Percentiles rank a stretch among this genome's conserved stretches.
Evolutionary conservation across 306 rosid genomes (phyloP).

Genomic region (Heteromeles arbutifolia): DNA sequence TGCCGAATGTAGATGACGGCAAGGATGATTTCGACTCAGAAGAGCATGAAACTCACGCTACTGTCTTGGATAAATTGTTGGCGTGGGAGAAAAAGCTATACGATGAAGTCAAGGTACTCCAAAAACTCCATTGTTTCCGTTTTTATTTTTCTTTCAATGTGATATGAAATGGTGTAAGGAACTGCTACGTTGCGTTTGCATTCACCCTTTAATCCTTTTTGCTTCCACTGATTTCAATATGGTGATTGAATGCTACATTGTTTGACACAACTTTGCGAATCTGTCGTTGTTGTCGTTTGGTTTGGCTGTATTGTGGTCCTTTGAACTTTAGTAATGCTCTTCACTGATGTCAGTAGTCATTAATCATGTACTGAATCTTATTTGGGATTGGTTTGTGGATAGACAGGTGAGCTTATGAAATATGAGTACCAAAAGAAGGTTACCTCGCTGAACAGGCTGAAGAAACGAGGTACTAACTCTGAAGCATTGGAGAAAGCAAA

Average conservation of each 20-base stretch:
- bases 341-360: not conserved
- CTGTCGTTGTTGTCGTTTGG: not conserved
- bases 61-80: conserved; percentile 84
- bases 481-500: conserved; percentile 86
- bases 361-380: not conserved
- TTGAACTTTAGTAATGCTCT: not conserved
- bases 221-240: not conserved
- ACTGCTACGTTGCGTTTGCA: not conserved
- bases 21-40: conserved; percentile 73
- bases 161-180: not conserved
- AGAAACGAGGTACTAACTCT: conserved; percentile 56
- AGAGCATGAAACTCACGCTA: conserved; percentile 87
- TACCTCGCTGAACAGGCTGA: conserved; percentile 58
- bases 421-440: conserved; percentile 84
- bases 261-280: not conserved
- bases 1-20: conserved; percentile 43
- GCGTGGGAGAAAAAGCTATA: conserved; percentile 98
- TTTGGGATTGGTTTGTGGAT: conserved; percentile 28
- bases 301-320: not conserved
- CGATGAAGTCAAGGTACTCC: conserved; percentile 83
- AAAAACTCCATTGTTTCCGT: not conserved
- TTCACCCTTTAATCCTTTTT: not conserved
- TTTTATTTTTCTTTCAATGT: not conserved
- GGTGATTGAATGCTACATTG: not conserved
- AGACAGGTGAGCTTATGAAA: conserved; percentile 96